A percentile compares a stretch with the other conserved stretches of the same genome.
Evolutionary conservation across 2,329 filamentous ascomycete genomes (phyloP).

Genomic region (Lachnellula suecica): DNA sequence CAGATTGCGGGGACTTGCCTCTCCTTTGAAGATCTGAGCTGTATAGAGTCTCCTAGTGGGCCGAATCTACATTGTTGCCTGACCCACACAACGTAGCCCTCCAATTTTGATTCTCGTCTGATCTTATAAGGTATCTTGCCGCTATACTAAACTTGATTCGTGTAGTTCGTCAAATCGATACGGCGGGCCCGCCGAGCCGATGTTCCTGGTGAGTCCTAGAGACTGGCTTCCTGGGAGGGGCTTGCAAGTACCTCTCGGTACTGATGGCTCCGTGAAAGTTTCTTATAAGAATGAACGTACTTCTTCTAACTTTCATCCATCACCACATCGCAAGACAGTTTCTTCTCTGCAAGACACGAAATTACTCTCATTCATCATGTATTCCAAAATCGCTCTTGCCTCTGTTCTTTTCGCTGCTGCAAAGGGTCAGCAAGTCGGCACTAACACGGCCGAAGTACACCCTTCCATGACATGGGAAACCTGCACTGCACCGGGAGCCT

Average conservation of each 20-base stretch:
- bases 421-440: slow-evolving; percentile 48
- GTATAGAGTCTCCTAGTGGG: too few relatives aligned
- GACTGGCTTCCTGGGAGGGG: background rate
- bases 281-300: background rate
- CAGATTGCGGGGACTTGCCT: too few relatives aligned
- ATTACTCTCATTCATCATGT: slow-evolving; percentile 13
- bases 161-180: background rate
- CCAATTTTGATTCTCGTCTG: background rate
- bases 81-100: too few relatives aligned
- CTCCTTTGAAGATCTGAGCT: too few relatives aligned
- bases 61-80: too few relatives aligned
- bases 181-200: background rate
- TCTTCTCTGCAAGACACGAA: background rate
- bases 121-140: background rate
- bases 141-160: background rate
- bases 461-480: slow-evolving; percentile 51
- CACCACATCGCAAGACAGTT: slow-evolving; percentile 4
- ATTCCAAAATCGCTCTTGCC: slow-evolving; percentile 30
- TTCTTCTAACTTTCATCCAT: background rate
- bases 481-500: slow-evolving; percentile 46
- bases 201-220: background rate
- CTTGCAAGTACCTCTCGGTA: background rate
- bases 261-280: background rate
- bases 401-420: slow-evolving; percentile 41
- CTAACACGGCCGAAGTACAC: slow-evolving; percentile 45